Evolutionary conservation across 441 rosid species (phyloP), one percentile per base, ranked within the genome.

Genomic region (Sinapis alba): DNA sequence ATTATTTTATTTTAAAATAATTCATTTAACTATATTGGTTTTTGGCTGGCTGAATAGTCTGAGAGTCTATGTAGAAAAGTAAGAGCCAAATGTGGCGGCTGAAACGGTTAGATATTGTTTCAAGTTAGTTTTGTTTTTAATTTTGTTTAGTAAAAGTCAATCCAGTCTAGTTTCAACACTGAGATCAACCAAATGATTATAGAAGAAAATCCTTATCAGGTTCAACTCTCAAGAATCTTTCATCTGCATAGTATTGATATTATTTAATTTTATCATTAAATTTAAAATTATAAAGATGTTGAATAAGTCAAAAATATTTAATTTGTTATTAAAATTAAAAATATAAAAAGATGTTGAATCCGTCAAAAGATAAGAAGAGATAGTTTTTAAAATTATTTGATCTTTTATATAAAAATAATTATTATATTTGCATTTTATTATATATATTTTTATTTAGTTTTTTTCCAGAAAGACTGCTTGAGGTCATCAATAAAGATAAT

Each of bases 11-110:
- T 57, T 24, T 24, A 23, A 19, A 23, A 26, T 57, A 57, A 13
- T 57, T 57, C 0, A 57, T 64, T 41, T 7, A 38, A 63, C 16
- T 62, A 51, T 62, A 21, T 51, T 11, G 63, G 62, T 15, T 5
- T 62, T 10, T 62, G 41, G 43, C 38, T 45, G 57, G 69, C 69
- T 45, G 36, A 19, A 65, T 10, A 45, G 43, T 11, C 27, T 4
- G 1, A 59, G 21, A 27, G n/a, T 41, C 41, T 69, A 27, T 56
- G 73, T 38, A 19, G 73, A 69, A 58, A 38, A 58, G 56, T 38
- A 57, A 56, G 65, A 69, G 73, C 56, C 38, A 6, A 11, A 36
- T 57, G 23, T 69, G 73, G 7, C 73, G 38, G 64, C 73, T 21
- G 34, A 47, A 18, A 51, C 21, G 9, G 12, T 18, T 16, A 51